Conservation (phyloP, 306 rosid genomes). For the Rosa multiflora region DNA sequence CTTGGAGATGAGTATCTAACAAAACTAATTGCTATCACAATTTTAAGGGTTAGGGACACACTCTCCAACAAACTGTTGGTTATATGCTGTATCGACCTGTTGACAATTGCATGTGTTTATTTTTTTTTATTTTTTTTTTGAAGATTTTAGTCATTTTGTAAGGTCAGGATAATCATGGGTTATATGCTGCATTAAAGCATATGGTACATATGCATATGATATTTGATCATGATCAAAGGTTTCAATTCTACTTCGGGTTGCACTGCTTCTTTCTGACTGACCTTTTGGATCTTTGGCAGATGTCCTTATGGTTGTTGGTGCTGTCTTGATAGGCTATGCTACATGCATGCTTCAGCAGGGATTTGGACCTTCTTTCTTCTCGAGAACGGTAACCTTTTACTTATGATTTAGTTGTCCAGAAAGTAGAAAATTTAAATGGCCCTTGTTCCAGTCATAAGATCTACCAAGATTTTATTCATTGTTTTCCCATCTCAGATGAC, state of each 20-base stretch:
- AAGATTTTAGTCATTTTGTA: not conserved
- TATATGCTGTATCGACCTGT: not conserved
- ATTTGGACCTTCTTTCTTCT: conserved; percentile 61
- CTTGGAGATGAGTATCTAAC: not conserved
- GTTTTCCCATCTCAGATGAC: not conserved
- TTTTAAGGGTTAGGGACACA: not conserved
- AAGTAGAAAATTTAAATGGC: conserved; percentile 17
- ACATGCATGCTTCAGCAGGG: conserved; percentile 93
- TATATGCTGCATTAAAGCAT: not conserved
- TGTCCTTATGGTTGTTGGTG: conserved; percentile 82
- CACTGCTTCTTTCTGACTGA: conserved; percentile 14
- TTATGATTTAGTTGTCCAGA: conserved; percentile 11
- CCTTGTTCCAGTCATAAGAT: conserved; percentile 9
- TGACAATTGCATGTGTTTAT: not conserved
- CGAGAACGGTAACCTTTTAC: conserved; percentile 44
- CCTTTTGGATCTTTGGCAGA: conserved; percentile 53
- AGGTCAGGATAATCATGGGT: not conserved
- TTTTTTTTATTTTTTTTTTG: not conserved
- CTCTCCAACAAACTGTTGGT: not conserved
- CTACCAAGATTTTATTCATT: conserved; percentile 15
- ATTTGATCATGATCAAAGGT: not conserved
- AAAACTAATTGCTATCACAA: not conserved
- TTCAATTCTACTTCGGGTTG: conserved; percentile 10
- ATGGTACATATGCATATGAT: not conserved
- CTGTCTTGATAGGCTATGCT: conserved; percentile 78